A percentile compares a stretch with the other conserved stretches of the same genome.
phyloP scores from a whole-genome alignment of 176 grass and related monocot genomes.

The Eragrostis curvula region DNA sequence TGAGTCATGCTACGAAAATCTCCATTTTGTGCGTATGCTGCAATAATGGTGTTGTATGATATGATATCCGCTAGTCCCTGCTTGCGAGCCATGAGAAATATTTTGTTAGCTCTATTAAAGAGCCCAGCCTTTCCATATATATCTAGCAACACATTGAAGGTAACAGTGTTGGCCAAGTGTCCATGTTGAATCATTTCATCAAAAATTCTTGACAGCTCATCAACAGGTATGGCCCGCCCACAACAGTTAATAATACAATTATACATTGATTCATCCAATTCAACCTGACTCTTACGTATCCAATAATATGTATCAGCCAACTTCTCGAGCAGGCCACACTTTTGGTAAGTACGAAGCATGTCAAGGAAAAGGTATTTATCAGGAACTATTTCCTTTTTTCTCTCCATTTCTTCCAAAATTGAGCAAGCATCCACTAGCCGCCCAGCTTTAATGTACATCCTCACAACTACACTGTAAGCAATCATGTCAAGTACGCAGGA shows the following conservation, averaged over 20 bases:
- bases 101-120: conserved; percentile 69
- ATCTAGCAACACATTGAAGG: conserved; percentile 86
- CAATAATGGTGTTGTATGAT: conserved; percentile 90
- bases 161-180: conserved; percentile 62
- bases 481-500: conserved; percentile 69
- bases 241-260: conserved; percentile 97
- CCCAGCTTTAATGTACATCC: conserved; percentile 82
- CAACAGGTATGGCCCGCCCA: conserved; percentile 67
- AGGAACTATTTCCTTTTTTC: conserved; percentile 76
- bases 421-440: conserved; percentile 64
- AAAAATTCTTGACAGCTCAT: conserved; percentile 85
- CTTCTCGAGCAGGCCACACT: conserved; percentile 68
- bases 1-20: conserved; percentile 69
- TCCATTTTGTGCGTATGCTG: conserved; percentile 63
- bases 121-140: conserved; percentile 80
- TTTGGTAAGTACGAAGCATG: conserved; percentile 85
- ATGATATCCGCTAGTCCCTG: conserved; percentile 70
- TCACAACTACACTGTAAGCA: conserved; percentile 76
- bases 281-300: conserved; percentile 66
- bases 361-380: conserved; percentile 85
- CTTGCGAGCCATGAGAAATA: conserved; percentile 75
- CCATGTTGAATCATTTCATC: conserved; percentile 77
- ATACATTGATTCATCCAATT: conserved; percentile 86
- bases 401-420: conserved; percentile 79
- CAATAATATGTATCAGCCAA: conserved; percentile 79